A percentile compares a stretch with the other conserved stretches of the same genome.
Evolutionary conservation across 257 asterid species (phyloP).

Genomic region (Hygrophila difformis): DNA sequence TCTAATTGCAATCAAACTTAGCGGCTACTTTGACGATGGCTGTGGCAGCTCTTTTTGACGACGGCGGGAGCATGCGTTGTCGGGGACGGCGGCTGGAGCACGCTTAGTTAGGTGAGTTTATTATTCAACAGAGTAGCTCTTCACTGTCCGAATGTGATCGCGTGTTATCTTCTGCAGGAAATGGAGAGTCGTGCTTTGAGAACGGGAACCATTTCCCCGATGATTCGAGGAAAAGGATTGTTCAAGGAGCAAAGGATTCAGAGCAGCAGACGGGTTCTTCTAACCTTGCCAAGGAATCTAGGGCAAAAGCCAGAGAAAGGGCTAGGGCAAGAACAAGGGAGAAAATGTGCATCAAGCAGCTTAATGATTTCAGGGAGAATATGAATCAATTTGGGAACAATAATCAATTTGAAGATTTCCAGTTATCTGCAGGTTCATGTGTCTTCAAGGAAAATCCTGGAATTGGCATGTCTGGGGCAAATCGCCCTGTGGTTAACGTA

Average conservation of each 20-base stretch:
- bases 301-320: conserved; percentile 79
- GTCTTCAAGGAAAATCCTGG: background rate
- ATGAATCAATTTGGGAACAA: too few relatives aligned
- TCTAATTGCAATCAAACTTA: too few relatives aligned
- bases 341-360: conserved; percentile 38
- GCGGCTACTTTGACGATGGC: too few relatives aligned
- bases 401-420: conserved; percentile 19
- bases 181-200: background rate
- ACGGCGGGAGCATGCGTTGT: too few relatives aligned
- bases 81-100: too few relatives aligned
- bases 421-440: conserved; percentile 8
- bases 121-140: conserved; percentile 1
- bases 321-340: conserved; percentile 77
- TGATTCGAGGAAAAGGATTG: conserved; percentile 15
- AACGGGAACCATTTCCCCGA: background rate
- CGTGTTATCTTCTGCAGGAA: conserved; percentile 15
- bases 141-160: conserved; percentile 23
- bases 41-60: too few relatives aligned
- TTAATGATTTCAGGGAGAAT: conserved; percentile 17
- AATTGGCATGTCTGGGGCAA: background rate
- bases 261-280: conserved; percentile 4
- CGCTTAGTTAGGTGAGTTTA: too few relatives aligned
- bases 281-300: conserved; percentile 37
- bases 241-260: conserved; percentile 1
- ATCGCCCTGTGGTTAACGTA: conserved; percentile 1